Base-by-base conservation (phyloP, 371 early-diverging fungal species). In the Apophysomyces ossiformis region DNA sequence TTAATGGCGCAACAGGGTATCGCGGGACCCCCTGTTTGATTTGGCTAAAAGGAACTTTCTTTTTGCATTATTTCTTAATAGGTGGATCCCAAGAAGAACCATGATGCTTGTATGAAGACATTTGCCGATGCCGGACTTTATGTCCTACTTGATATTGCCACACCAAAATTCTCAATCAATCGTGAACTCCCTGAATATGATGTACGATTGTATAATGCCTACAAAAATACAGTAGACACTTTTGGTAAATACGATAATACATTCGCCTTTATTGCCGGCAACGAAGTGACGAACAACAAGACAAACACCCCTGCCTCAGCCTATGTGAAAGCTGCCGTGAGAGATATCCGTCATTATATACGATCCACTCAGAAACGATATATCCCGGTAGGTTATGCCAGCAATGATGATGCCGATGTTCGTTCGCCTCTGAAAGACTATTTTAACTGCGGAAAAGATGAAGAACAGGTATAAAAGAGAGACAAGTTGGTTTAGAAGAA, bases 331-430 rank as follows among this genome's bases (percentile, higher is more conserved):
- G 93, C 92, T 11, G 73, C 88, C 4, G 63, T 92, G n/a, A 83
- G 93, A 37, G 94, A 94, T 63, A 81, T 87, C 37, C 92, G 92
- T 69, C 74, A 74, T 1, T 90, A 89, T 62, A 73, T 92, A 37
- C 75, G 74, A 57, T 61, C 65, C 1, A 78, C 64, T n/a, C 67
- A 75, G 13, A 44, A 68, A 4, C 74, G 86, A 45, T 64, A 70
- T 35, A 89, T 93, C 39, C 93, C 93, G 4, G 89, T 94, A 2
- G 93, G 94, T 0, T 94, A 94, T 64, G 91, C 92, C 46, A 90
- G 88, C 65, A 92, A 91, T 69, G 93, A 92, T 64, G 92, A 92
- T 69, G 81, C 85, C 37, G 77, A 75, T 58, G 88, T 92, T 58
- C 85, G 91, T 16, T 80, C 84, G 63, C 76, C 84, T 47, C 83